Conservation (phyloP, 1,284 basidiomycete species). For the Trichosporon coremiiforme region DNA sequence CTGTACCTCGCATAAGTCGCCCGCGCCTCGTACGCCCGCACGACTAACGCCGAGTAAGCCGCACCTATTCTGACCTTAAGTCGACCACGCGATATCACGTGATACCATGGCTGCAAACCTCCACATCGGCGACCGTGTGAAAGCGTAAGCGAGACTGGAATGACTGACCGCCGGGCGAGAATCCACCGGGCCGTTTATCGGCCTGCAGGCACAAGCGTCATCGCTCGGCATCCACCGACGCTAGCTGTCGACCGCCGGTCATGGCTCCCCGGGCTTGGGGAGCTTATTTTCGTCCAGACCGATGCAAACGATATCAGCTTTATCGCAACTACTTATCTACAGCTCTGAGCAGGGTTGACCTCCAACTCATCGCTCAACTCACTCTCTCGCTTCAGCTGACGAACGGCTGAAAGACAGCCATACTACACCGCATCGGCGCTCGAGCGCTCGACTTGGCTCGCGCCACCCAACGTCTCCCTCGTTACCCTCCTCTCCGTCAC, state of each 20-base stretch:
- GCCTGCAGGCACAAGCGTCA: not conserved
- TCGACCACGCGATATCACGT: not conserved
- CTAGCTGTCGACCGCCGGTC: not conserved
- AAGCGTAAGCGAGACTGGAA: not conserved
- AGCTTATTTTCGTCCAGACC: not conserved
- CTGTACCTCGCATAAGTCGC: not conserved
- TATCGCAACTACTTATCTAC: not conserved
- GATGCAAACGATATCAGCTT: not conserved
- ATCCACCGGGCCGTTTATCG: not conserved
- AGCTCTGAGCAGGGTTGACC: not conserved
- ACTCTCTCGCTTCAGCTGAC: not conserved
- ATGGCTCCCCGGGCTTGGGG: not conserved
- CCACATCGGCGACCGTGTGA: not conserved
- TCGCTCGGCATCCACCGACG: not conserved
- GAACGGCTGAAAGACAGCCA: not conserved
- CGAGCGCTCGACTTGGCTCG: not conserved
- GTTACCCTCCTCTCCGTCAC: not conserved
- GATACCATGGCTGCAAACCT: not conserved
- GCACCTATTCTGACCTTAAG: not conserved
- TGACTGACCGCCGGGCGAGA: conserved; percentile 10
- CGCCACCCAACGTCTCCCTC: not conserved
- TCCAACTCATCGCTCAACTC: not conserved
- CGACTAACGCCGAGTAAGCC: conserved; percentile 11
- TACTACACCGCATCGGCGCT: not conserved
- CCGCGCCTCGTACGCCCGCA: conserved; percentile 3